Evolutionary conservation across 208 protist genomes (phyloP), one percentile per base, ranked within the genome.

Genomic region (Wallacemonas sp.): DNA sequence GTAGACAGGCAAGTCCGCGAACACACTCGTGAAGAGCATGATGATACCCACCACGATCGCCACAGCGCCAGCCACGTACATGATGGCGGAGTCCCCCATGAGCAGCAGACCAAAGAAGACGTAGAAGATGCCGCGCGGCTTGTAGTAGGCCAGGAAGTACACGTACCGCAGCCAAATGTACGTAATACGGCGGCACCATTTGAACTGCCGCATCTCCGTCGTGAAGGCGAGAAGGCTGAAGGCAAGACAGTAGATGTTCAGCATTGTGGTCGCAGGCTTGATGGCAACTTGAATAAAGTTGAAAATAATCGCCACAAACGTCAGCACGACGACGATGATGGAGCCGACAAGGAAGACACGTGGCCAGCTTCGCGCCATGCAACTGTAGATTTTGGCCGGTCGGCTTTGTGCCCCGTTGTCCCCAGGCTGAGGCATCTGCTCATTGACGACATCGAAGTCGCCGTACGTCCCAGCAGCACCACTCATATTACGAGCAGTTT

Each of bases 141-240:
- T 64, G 75, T 91, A 93, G 51, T 75, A 82, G 27, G 80, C 79
- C 30, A 94, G 58, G 55, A 94, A 82, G 70, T 93, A 93, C 28
- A 93, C 69, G 62, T 88, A 91, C 26, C 70, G 75, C 45, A 96
- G 65, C 80, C 85, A 91, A 0, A 49, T 2, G 58, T 90, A 91
- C 24, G 89, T 65, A 55, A 90, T 39, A 6, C 63, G 39, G 41
- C 80, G 78, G 21, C 75, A 63, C 64, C 58, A 76, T 0, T 72
- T 51, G 24, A 92, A 80, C 66, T 90, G 82, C 17, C 88, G 77
- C 41, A 93, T 31, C 72, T 96, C 87, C 1, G 83, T 80, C 0
- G 80, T 78, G 19, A 96, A 44, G 47, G 70, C 78, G 22, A 94
- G 69, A 19, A 96, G 72, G 11, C 66, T 55, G 51, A 96, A 87